Conservation (phyloP, 2,329 filamentous ascomycete species). For the Verticillium nubilum region DNA sequence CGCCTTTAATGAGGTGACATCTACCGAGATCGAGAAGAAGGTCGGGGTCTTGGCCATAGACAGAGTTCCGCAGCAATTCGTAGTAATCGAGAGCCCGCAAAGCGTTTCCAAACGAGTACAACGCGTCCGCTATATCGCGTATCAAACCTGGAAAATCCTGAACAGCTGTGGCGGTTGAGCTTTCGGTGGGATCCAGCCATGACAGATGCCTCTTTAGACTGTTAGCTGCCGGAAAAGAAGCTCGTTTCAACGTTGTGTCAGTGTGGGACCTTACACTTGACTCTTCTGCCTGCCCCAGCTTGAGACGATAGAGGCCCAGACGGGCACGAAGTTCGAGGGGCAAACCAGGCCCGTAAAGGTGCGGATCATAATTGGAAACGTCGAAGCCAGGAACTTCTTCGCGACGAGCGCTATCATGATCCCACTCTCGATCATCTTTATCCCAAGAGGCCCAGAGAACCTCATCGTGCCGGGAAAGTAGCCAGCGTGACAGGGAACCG, state of each 20-base stretch:
- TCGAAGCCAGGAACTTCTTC: slow-evolving; percentile 55
- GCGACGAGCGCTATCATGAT: slow-evolving; percentile 66
- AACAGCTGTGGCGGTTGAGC: slow-evolving; percentile 9
- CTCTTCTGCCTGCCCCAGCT: slow-evolving; percentile 62
- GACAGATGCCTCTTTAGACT: slow-evolving; percentile 54
- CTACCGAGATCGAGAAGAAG: slow-evolving; percentile 52
- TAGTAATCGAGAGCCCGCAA: slow-evolving; percentile 49
- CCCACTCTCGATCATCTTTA: slow-evolving; percentile 85
- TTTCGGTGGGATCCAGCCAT: slow-evolving; percentile 55
- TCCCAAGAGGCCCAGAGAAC: slow-evolving; percentile 68
- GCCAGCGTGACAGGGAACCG: slow-evolving; percentile 72
- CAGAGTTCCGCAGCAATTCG: slow-evolving; percentile 43
- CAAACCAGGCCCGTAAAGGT: slow-evolving; percentile 65
- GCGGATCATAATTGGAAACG: slow-evolving; percentile 42
- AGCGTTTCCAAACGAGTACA: slow-evolving; percentile 31
- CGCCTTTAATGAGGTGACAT: slow-evolving; percentile 62
- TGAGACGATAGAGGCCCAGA: slow-evolving; percentile 76
- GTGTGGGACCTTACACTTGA: slow-evolving; percentile 56
- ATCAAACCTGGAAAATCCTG: slow-evolving; percentile 72
- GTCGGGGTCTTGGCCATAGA: slow-evolving; percentile 44
- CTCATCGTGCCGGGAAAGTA: slow-evolving; percentile 71
- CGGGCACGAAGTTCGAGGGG: slow-evolving; percentile 81
- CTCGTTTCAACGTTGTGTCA: neutral
- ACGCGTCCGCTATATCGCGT: slow-evolving; percentile 53
- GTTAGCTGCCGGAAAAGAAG: slow-evolving; percentile 1